Conservation (phyloP, 2,329 filamentous ascomycete species). For the Colletotrichum shisoi region DNA sequence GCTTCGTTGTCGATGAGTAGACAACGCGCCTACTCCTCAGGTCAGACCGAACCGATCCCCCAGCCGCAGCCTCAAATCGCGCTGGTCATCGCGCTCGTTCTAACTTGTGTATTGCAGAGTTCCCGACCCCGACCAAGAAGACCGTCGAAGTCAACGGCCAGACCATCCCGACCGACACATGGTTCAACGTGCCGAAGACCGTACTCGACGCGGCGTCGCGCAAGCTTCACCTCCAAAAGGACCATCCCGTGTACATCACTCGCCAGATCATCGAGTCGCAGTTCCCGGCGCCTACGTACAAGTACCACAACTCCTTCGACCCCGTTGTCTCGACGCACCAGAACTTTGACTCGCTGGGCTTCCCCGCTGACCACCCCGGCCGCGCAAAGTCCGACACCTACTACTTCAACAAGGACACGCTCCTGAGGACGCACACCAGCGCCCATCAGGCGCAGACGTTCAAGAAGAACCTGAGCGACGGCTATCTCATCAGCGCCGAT, state of each 20-base stretch:
- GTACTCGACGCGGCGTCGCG: constrained; percentile 79
- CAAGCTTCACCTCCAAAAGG: constrained; percentile 84
- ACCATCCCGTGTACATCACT: constrained; percentile 91
- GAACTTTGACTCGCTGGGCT: constrained; percentile 97
- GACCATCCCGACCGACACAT: constrained; percentile 73
- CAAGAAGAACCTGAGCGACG: constrained; percentile 72
- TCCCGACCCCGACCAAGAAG: constrained; percentile 39
- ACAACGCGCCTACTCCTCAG: constrained; percentile 41
- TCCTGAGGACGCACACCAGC: constrained; percentile 91
- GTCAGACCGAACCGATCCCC: constrained; percentile 33
- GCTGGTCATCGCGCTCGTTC: background rate
- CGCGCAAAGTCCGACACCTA: constrained; percentile 91
- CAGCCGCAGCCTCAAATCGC: background rate
- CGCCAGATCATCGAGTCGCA: constrained; percentile 89
- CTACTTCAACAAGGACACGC: constrained; percentile 84
- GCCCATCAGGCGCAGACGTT: constrained; percentile 90
- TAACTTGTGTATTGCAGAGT: constrained; percentile 19
- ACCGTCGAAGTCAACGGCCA: constrained; percentile 68
- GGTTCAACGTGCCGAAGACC: constrained; percentile 83
- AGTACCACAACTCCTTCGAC: constrained; percentile 78
- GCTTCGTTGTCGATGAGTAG: constrained; percentile 18
- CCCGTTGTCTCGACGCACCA: constrained; percentile 85
- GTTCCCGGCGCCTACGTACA: constrained; percentile 77
- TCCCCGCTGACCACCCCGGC: constrained; percentile 86
- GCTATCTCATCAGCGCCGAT: constrained; percentile 91